Evolutionary conservation across 352 stramenopile species (phyloP), one percentile per base, ranked within the genome.

Genomic region (Elongisporangium anandrum): DNA sequence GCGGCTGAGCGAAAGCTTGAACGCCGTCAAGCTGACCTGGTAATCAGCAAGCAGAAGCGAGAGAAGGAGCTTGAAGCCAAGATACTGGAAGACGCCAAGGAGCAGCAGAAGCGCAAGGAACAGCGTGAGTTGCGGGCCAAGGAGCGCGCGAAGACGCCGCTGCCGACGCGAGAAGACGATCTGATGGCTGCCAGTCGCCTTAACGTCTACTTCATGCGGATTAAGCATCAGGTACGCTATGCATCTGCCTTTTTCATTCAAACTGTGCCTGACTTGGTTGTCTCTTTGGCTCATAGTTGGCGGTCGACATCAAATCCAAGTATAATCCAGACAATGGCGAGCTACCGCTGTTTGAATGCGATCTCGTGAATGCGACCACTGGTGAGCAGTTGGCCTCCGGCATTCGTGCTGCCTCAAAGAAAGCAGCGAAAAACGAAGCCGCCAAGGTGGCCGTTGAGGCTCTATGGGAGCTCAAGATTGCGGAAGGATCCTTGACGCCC

Each of bases 381-480:
- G 64, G 65, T 0, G 56, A 70, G 4, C 57, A 76, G 0, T 68
- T 92, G 10, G 79, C 74, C 15, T 55, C 73, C 38, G 72, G 73
- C 16, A 59, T 98, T 1, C 68, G 77, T 54, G 85, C 51, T 0
- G 38, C 56, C 1, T 92, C 80, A 0, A 92, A 95, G 70, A 92
- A 90, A 47, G 21, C 68, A 4, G 81, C 70, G 8, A 89, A 95
- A 60, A 89, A 87, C 16, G 73, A 88, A 4, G 79, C 81, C 1
- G 73, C 72, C 17, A 84, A 81, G 71, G 59, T 70, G 21, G 77
- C 72, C 7, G 88, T 90, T 41, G 75, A 94, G 47, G 93, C 86
- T 56, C 61, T 97, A 0, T 88, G 88, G 67, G 69, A 84, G 39
- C 70, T 79, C 38, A 97, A 97, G 54, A 72, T 77, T 53, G 66